Percentiles rank a stretch among this genome's conserved stretches.
Conservation (phyloP, 306 rosid species). For the Fragaria nilgerrensis region DNA sequence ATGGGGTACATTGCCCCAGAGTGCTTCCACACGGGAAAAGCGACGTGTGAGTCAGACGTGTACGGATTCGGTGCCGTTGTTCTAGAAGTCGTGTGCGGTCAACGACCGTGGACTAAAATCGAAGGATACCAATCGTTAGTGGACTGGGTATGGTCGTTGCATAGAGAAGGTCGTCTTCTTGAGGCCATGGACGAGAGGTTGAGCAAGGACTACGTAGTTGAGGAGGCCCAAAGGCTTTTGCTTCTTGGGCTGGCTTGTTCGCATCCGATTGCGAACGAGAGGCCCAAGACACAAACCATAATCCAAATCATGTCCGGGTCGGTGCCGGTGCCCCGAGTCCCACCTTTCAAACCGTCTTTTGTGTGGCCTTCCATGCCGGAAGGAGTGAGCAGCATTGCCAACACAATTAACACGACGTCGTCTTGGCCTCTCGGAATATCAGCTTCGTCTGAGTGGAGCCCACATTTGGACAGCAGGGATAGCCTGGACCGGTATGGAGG, state of each 20-base stretch:
- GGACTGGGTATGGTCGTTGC: constrained; percentile 81
- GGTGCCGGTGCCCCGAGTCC: constrained; percentile 48
- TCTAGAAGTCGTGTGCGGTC: constrained; percentile 65
- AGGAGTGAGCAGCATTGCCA: constrained; percentile 7
- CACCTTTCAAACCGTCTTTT: constrained; percentile 67
- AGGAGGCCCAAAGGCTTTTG: constrained; percentile 61
- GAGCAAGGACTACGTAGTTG: constrained; percentile 38
- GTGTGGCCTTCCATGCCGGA: constrained; percentile 59
- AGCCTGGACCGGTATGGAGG: background rate
- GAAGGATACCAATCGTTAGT: constrained; percentile 49
- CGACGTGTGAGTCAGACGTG: constrained; percentile 61
- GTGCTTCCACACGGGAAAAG: constrained; percentile 75
- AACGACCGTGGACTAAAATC: constrained; percentile 58
- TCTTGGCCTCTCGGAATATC: constrained; percentile 5
- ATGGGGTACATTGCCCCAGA: constrained; percentile 82
- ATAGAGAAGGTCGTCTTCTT: constrained; percentile 42
- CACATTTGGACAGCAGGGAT: constrained; percentile 6
- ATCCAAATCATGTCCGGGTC: constrained; percentile 66
- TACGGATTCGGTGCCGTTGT: constrained; percentile 68
- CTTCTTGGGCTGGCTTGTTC: constrained; percentile 66
- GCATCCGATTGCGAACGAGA: constrained; percentile 59
- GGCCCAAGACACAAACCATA: constrained; percentile 57
- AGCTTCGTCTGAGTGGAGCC: constrained; percentile 7
- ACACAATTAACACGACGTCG: background rate
- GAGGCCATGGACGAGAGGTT: constrained; percentile 56